phyloP scores from a whole-genome alignment of 2,329 filamentous ascomycete species.

The Harringtonia lauricola region DNA sequence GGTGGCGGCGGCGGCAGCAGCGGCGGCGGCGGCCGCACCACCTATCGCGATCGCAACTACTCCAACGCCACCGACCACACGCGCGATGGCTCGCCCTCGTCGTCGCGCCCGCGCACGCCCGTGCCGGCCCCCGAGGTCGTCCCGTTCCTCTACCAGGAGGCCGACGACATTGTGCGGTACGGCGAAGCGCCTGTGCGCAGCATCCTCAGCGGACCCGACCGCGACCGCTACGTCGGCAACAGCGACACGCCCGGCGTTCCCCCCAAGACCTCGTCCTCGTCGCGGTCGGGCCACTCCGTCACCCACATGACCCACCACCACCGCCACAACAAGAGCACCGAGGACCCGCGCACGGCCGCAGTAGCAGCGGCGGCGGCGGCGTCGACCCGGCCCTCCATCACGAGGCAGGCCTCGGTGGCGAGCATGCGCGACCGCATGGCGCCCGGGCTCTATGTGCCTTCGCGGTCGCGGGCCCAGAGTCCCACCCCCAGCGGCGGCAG shows the following conservation, averaged over 20 bases:
- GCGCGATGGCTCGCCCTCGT: slow-evolving; percentile 62
- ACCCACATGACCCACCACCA: slow-evolving; percentile 48
- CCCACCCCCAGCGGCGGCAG: slow-evolving; percentile 69
- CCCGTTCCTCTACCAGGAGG: slow-evolving; percentile 92
- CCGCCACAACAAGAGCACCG: slow-evolving; percentile 60
- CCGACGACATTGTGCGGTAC: slow-evolving; percentile 64
- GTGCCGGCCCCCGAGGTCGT: slow-evolving; percentile 86
- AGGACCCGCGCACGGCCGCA: slow-evolving; percentile 54
- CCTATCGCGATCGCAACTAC: slow-evolving; percentile 66
- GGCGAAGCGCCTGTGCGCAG: slow-evolving; percentile 68
- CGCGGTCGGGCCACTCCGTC: slow-evolving; percentile 46
- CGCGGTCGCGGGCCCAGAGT: slow-evolving; percentile 56
- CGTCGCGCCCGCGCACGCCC: slow-evolving; percentile 73
- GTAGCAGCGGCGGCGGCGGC: too few species aligned
- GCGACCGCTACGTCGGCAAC: slow-evolving; percentile 49
- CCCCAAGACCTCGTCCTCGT: slow-evolving; percentile 53
- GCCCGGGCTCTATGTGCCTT: slow-evolving; percentile 28
- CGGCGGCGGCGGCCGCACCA: slow-evolving; percentile 44
- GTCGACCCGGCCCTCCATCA: slow-evolving; percentile 60
- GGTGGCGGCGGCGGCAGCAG: too few species aligned
- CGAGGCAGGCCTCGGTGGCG: slow-evolving; percentile 60
- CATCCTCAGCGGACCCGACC: slow-evolving; percentile 57
- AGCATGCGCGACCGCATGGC: slow-evolving; percentile 41
- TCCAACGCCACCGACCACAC: slow-evolving; percentile 66
- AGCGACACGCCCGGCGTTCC: slow-evolving; percentile 34